These are phyloP conservation scores for Triangularia verruculosa DNA, from an alignment of 2,329 filamentous ascomycete genomes.

Conservation along the genomic window DNA sequence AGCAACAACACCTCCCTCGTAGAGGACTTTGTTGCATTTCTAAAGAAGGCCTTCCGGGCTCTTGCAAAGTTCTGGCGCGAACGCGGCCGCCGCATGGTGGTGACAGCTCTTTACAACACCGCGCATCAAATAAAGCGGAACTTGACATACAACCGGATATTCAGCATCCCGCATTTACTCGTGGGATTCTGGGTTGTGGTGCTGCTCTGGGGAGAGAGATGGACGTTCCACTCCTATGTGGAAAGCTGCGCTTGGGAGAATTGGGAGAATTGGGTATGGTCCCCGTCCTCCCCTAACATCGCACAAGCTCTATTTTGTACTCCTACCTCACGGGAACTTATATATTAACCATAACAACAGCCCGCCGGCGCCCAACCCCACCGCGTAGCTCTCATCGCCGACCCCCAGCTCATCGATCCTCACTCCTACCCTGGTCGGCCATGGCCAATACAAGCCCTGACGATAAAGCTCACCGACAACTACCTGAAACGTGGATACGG, in stretches of 20 bases:
- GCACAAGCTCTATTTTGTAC: not conserved
- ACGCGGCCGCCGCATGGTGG: conserved; percentile 39
- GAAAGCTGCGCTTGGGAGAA: conserved; percentile 73
- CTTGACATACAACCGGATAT: conserved; percentile 47
- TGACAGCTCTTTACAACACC: conserved; percentile 31
- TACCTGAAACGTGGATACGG: conserved; percentile 82
- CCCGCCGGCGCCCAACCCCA: conserved; percentile 76
- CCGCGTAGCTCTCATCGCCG: conserved; percentile 78
- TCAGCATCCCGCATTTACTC: conserved; percentile 65
- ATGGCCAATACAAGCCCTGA: conserved; percentile 55
- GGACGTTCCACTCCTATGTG: conserved; percentile 69
- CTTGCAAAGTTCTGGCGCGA: conserved; percentile 43
- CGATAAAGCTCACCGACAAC: conserved; percentile 71
- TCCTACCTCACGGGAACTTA: not conserved
- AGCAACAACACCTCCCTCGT: conserved; percentile 33
- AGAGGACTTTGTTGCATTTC: conserved; percentile 36
- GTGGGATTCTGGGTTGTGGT: conserved; percentile 72
- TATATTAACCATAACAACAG: conserved; percentile 45
- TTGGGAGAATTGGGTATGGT: conserved; percentile 88
- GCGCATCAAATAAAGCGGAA: conserved; percentile 42
- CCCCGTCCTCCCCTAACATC: not conserved
- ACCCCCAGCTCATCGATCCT: conserved; percentile 88
- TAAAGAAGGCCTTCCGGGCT: conserved; percentile 31
- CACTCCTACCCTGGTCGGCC: conserved; percentile 88
- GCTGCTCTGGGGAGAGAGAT: conserved; percentile 82